Evolutionary conservation across 768 basidiomycete genomes (phyloP), one percentile per base, ranked within the genome.

Genomic region (Trametes villosa): DNA sequence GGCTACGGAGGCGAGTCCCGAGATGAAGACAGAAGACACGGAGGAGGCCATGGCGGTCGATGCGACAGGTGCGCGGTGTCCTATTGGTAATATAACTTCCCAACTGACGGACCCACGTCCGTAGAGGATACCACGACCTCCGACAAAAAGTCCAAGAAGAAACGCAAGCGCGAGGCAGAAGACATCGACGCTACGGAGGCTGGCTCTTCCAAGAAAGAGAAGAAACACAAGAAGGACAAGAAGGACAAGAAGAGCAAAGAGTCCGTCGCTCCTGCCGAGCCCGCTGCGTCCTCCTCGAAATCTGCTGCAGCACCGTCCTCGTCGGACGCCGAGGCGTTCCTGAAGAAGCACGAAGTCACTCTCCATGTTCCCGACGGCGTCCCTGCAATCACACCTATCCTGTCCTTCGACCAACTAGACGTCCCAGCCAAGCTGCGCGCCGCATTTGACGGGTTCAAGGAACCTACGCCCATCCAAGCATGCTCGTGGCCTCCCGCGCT

Each of bases 391-490:
- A 75, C 76, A 15, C 96, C 97, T 27, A 76, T 94, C 51, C 80
- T 89, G 46, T 81, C 85, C 1, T 96, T 99, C 70, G 77, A 82
- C 59, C 84, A 90, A 54, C 82, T 98, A 1, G 79, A 78, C 29
- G 81, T 98, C 49, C 85, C 89, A 7, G 72, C 77, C 1, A 77
- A 79, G 15, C 82, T 98, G 33, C 81, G 80, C 41, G 68, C 76
- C 0, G 88, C 86, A 0, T 87, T 98, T 60, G 72, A 78, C 48
- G 78, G 77, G 9, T 99, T 95, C 78, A 84, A 86, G 64, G 86
- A 89, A 64, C 96, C 97, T 5, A 96, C 96, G 0, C 96, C 97
- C 0, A 94, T 99, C 54, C 97, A 99, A 71, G 89, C 94, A 7
- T 96, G 93, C 67, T 86, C 95, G 13, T 98, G 96, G 96, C 94